Percentiles rank a stretch among this genome's conserved stretches.
phyloP scores from a whole-genome alignment of 2,329 filamentous ascomycete genomes.

The Trichothecium sympodiale region DNA sequence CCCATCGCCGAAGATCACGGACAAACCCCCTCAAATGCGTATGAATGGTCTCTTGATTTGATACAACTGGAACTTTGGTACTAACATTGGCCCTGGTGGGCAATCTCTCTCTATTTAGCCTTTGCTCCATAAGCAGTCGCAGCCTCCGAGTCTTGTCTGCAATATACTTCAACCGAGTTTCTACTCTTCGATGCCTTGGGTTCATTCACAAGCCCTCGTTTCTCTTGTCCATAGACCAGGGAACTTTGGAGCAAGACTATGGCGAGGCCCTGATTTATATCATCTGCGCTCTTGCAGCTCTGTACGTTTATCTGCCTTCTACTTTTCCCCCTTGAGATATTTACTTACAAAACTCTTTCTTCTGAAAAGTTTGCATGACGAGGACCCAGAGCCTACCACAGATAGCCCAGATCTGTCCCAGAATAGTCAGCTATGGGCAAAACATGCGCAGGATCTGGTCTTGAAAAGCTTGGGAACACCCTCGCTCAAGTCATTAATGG shows the following conservation, averaged over 20 bases:
- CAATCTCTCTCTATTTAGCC: conserved; percentile 10
- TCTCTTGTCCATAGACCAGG: conserved; percentile 12
- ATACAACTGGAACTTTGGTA: too few species aligned
- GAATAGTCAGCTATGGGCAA: conserved; percentile 11
- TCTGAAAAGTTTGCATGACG: conserved; percentile 6
- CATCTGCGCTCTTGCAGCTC: conserved; percentile 13
- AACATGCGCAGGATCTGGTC: conserved; percentile 9
- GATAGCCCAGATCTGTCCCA: conserved; percentile 5
- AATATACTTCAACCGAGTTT: conserved; percentile 12
- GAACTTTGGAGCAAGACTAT: conserved; percentile 10
- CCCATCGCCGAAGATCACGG: too few species aligned
- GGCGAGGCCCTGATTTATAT: conserved; percentile 12
- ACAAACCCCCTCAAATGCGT: background rate
- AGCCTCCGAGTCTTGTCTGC: conserved; percentile 8
- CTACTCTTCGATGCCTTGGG: conserved; percentile 10
- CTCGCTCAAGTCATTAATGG: conserved; percentile 12
- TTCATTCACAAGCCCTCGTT: conserved; percentile 15
- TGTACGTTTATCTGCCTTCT: conserved; percentile 5
- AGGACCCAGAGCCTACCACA: conserved; percentile 1
- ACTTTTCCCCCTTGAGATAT: background rate
- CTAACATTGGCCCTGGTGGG: too few species aligned
- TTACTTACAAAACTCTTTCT: conserved; percentile 7
- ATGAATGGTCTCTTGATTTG: background rate
- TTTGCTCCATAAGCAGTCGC: conserved; percentile 8
- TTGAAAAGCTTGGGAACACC: conserved; percentile 9